Evolutionary conservation across 768 basidiomycete species (phyloP), one percentile per base, ranked within the genome.

Genomic region (Suillus placidus): DNA sequence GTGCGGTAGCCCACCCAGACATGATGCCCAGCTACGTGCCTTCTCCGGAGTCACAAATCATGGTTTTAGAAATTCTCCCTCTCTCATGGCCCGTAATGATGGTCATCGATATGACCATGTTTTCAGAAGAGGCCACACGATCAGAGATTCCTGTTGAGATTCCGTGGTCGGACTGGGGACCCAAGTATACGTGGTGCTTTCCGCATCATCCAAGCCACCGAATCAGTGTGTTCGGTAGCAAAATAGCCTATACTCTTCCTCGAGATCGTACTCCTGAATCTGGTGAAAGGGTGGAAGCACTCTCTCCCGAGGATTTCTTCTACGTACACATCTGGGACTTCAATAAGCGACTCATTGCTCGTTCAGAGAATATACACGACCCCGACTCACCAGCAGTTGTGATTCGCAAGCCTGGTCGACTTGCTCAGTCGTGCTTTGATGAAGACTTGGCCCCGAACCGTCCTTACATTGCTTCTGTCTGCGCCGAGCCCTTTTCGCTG

Each of bases 291-390:
- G 35, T 56, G 35, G 35, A 23, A 37, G 55, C 34, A 14, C n/a
- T 56, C n/a, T 56, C 55, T 6, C 0, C 13, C 13, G 13, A 12
- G 20, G 34, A 7, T 23, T 5, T 37, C 35, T 56, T 56, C 55
- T 56, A 56, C 35, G 35, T 56, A 35, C 55, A 56, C 55, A 56
- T 56, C n/a, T 56, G 55, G 55, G 55, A 56, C 55, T 56, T 56
- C 35, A 56, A 56, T 23, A 37, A 56, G n/a, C 55, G 55, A 23
- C 6, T 56, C 13, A 23, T 56, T 23, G n/a, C 55, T 37, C 55
- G 55, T 13, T n/a, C 20, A 14, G 12, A 37, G 14, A 37, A 37
- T 37, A 37, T 0, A 3, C 12, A 34, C 14, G 35, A 37, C 35
- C 35, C 20, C 6, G 4, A n/a, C 20, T 35, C 35, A 14, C 7